Evolutionary conservation across 1,284 basidiomycete species (phyloP), one percentile per base, ranked within the genome.

Genomic region (Cutaneotrichosporon cutaneum): DNA sequence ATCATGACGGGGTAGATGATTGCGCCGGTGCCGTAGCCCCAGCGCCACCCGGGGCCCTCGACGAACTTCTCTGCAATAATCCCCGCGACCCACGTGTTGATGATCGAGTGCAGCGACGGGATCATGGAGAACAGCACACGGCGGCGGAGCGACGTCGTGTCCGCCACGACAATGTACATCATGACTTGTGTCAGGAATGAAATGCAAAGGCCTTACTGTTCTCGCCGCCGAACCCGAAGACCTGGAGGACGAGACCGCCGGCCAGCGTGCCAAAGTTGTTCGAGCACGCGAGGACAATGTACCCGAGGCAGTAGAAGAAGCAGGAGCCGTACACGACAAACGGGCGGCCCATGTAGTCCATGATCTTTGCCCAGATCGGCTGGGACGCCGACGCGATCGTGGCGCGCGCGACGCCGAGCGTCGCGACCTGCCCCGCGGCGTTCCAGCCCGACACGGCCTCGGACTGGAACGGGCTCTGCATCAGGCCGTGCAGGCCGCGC

Each of bases 341-440:
- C 0, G 79, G 80, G 50, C 83, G 79, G 3, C 83, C 83, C 11
- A 82, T 71, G 32, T 89, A 85, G 71, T 92, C 90, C 4, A 88
- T 85, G 33, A 91, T 76, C 77, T 90, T 91, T 3, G 90, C 90
- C 68, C 90, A 87, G 47, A 90, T 83, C 0, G 90, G 90, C 78
- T 92, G 92, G 27, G 88, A 84, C 36, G 86, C 82, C 22, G 86
- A 85, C 56, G 86, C 81, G 59, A 83, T 80, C 70, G 83, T 81
- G 1, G 80, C 78, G 45, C 59, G 59, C 27, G 48, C 53, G 18
- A 64, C 62, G 22, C 45, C 45, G 36, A 64, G 52, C 13, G 45
- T 60, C 0, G 62, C 44, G 0, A 53, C 32, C 22, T 60, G 55
- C 24, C 45, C 59, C 4, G 62, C 58, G 0, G 45, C 36, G 42